Base-by-base conservation (phyloP, 2,329 filamentous ascomycete genomes). In the Aspergillus novoparasiticus region DNA sequence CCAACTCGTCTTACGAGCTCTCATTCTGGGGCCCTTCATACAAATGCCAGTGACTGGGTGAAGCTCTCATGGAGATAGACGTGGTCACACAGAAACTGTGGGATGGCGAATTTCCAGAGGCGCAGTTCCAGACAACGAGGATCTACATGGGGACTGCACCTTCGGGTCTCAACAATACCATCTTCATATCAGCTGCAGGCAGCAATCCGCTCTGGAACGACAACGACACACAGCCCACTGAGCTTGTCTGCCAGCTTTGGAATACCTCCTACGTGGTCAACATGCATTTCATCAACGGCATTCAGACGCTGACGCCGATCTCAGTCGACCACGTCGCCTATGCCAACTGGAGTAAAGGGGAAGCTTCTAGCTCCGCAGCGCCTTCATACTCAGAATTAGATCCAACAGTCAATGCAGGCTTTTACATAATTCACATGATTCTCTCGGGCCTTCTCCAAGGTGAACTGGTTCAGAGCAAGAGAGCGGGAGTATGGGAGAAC, bases 21-120 rank as follows among this genome's bases (percentile, higher is more conserved):
- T n/a, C 51, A 26, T 65, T 65, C 41, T 65, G 63, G 63, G 63
- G 63, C 6, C 63, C 63, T 53, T 65, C 63, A 12, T 62, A 65
- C 39, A 65, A 65, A 41, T 65, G 60, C 43, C 63, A 62, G 46
- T 19, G 50, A 32, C 36, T 63, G 36, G 62, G 60, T 50, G 63
- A 65, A 63, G 57, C 41, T 28, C 41, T 65, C 21, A 30, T 50
- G 19, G 57, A 65, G 39, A 58, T 53, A 43, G 23, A 65, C n/a
- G 63, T 60, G 36, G 43, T 62, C 32, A 65, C 28, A 14, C 43
- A 63, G 60, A 41, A 41, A 41, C 36, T 41, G 6, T 41, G 36
- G 36, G 36, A 41, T 41, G 19, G 36, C 14, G 36, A 41, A 41
- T 16, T 41, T 41, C 19, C 36, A 6, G 36, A 19, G 14, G 12